Conservation (phyloP, 495 filamentous ascomycete genomes). For the Aspergillus sclerotiicarbonarius region DNA sequence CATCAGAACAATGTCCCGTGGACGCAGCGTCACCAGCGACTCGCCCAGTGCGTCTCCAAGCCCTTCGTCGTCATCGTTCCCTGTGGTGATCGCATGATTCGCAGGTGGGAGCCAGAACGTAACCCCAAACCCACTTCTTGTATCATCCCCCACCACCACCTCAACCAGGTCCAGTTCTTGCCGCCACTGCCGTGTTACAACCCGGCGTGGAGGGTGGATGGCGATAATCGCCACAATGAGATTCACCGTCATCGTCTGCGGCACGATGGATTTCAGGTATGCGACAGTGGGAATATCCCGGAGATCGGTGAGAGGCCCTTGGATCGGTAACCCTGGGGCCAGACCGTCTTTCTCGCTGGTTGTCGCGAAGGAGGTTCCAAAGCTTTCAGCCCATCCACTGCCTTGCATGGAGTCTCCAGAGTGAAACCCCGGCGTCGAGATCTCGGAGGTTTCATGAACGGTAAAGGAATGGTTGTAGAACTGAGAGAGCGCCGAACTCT, state of each 20-base stretch:
- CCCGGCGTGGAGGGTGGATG: conserved; percentile 61
- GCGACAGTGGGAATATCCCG: conserved; percentile 65
- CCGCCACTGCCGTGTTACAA: conserved; percentile 50
- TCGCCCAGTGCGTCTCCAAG: conserved; percentile 32
- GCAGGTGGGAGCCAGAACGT: conserved; percentile 72
- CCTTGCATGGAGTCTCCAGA: conserved; percentile 25
- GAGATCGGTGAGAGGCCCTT: conserved; percentile 57
- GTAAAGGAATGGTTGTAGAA: conserved; percentile 75
- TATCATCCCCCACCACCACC: conserved; percentile 83
- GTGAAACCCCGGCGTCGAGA: conserved; percentile 21
- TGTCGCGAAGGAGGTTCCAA: conserved; percentile 18
- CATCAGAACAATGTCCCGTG: conserved; percentile 71
- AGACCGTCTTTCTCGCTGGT: conserved; percentile 16
- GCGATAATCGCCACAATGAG: conserved; percentile 76
- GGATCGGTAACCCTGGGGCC: conserved; percentile 18
- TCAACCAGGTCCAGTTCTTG: conserved; percentile 64
- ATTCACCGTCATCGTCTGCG: conserved; percentile 78
- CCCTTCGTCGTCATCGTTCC: conserved; percentile 22
- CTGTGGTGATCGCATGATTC: conserved; percentile 19
- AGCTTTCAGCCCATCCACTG: conserved; percentile 27
- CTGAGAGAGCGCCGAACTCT: conserved; percentile 49
- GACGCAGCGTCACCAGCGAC: conserved; percentile 52
- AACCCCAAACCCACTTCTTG: conserved; percentile 73
- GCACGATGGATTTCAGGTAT: conserved; percentile 66
- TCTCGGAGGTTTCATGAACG: conserved; percentile 51